Evolutionary conservation across 148 eudicot genomes (phyloP).

Genomic region (Fagopyrum esculentum): DNA sequence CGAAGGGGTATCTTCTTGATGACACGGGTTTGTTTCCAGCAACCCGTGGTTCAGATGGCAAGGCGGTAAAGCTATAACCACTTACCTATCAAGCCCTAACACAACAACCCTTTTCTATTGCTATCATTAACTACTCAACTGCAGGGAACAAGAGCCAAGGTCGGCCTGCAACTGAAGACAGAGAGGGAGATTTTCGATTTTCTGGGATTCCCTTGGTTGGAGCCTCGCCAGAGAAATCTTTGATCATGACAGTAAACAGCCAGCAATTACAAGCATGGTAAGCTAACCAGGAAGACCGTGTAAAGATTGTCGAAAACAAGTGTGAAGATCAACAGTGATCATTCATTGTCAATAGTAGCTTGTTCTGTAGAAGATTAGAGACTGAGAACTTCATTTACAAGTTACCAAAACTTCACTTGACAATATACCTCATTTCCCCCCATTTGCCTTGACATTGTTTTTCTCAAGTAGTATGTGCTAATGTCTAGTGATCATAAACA

Average conservation of each 20-base stretch:
- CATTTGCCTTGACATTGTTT: background rate
- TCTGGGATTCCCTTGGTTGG: constrained; percentile 84
- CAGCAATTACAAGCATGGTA: background rate
- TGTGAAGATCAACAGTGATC: background rate
- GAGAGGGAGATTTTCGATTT: constrained; percentile 84
- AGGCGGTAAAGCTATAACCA: constrained; percentile 35
- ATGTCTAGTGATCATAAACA: background rate
- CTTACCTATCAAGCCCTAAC: background rate
- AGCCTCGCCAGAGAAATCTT: constrained; percentile 84
- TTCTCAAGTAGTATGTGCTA: background rate
- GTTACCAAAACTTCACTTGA: background rate
- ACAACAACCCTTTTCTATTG: background rate
- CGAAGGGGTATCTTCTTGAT: constrained; percentile 85
- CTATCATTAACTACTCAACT: background rate
- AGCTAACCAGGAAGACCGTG: background rate
- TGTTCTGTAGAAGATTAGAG: background rate
- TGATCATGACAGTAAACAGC: constrained; percentile 16
- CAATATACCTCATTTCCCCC: background rate
- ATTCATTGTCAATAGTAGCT: background rate
- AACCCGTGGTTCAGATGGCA: constrained; percentile 55
- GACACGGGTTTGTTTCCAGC: constrained; percentile 87
- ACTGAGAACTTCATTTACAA: background rate
- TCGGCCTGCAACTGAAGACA: constrained; percentile 64
- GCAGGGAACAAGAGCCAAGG: constrained; percentile 58
- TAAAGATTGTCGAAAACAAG: background rate